Conservation (phyloP, 768 basidiomycete species). For the Xerocomus brunneocitrinus region DNA sequence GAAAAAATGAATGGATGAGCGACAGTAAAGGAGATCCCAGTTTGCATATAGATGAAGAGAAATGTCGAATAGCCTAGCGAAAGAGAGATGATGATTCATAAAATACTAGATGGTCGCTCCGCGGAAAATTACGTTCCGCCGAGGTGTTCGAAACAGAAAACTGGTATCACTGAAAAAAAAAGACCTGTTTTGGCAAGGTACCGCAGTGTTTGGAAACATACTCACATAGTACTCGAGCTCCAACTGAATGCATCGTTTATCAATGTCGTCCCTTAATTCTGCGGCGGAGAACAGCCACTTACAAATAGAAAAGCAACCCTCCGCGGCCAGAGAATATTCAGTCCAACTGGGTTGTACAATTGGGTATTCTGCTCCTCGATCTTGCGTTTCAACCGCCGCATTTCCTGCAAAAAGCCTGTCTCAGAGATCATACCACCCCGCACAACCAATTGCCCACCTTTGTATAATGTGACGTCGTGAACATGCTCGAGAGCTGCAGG, state of each 20-base stretch:
- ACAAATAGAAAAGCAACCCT: conserved; percentile 90
- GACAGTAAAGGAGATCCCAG: neutral
- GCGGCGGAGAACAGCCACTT: conserved; percentile 35
- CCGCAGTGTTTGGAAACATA: conserved; percentile 7
- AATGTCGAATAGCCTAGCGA: conserved; percentile 6
- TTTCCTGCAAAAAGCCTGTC: conserved; percentile 51
- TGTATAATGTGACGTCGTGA: conserved; percentile 74
- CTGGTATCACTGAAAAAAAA: conserved; percentile 19
- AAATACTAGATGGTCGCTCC: conserved; percentile 13
- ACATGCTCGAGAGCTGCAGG: conserved; percentile 71
- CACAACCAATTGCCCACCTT: conserved; percentile 44
- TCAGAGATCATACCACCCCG: conserved; percentile 6
- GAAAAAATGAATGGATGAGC: neutral
- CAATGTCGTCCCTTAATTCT: neutral
- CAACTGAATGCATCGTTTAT: conserved; percentile 47
- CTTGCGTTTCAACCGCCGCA: conserved; percentile 56
- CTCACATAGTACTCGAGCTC: conserved; percentile 94
- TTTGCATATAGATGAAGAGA: conserved; percentile 2
- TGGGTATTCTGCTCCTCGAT: conserved; percentile 67
- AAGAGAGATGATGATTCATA: conserved; percentile 9
- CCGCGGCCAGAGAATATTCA: conserved; percentile 84
- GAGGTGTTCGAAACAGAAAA: neutral
- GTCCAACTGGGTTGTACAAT: conserved; percentile 79
- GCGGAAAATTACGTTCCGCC: conserved; percentile 4
- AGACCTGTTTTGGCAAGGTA: neutral